Evolutionary conservation across 495 filamentous ascomycete species (phyloP).

Genomic region (Durotheca rogersii): DNA sequence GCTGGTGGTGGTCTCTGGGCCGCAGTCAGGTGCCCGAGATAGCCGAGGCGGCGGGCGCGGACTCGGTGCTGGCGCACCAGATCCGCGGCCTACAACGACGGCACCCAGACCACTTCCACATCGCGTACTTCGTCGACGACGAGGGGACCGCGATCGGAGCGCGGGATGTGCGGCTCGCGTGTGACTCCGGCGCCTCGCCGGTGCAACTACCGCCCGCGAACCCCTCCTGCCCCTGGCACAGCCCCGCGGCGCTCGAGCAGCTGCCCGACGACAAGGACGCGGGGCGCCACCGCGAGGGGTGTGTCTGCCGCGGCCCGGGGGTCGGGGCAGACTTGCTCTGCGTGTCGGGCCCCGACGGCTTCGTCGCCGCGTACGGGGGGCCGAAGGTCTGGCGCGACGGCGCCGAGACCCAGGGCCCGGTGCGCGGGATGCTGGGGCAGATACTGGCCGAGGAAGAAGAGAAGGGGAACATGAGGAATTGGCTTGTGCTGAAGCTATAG

Average conservation of each 20-base stretch:
- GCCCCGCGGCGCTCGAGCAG: constrained; percentile 8
- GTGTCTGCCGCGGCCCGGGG: constrained; percentile 19
- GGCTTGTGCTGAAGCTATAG: constrained; percentile 56
- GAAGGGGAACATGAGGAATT: constrained; percentile 33
- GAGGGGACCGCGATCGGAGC: constrained; percentile 64
- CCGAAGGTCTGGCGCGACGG: constrained; percentile 72
- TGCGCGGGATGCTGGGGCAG: constrained; percentile 45
- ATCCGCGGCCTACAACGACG: constrained; percentile 58
- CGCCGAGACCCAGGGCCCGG: constrained; percentile 65
- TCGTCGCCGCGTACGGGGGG: constrained; percentile 76
- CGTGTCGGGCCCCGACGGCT: constrained; percentile 87
- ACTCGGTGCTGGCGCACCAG: constrained; percentile 56
- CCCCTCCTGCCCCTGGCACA: constrained; percentile 33
- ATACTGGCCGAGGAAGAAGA: constrained; percentile 20
- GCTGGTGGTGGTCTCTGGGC: constrained; percentile 7
- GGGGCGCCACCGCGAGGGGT: no score
- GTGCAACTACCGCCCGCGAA: background rate
- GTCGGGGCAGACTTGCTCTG: constrained; percentile 60
- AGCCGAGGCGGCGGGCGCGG: background rate
- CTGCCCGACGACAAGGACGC: constrained; percentile 29
- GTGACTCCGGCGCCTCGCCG: constrained; percentile 1
- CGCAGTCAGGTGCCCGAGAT: no score
- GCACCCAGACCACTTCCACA: constrained; percentile 56
- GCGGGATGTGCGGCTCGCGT: constrained; percentile 42
- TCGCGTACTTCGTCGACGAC: constrained; percentile 79